Base-by-base conservation (phyloP, 2,329 filamentous ascomycete genomes). In the Fonsecaea erecta region DNA sequence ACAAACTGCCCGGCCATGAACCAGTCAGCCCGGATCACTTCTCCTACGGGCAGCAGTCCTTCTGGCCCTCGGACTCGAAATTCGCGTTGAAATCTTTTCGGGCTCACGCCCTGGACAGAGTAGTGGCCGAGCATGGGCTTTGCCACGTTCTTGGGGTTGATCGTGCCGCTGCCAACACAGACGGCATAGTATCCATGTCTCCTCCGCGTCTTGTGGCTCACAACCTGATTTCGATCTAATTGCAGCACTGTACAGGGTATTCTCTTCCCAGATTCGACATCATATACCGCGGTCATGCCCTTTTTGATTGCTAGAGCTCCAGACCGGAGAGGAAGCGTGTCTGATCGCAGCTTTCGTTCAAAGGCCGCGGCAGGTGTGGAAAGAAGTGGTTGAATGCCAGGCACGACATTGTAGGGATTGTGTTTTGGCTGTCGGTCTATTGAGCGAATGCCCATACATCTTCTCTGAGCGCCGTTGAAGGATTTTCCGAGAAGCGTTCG, bases 201-300 rank as follows among this genome's bases (percentile, higher is more conserved):
- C 68, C 88, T 82, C 35, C 88, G 82, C 68, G 92, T 95, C 84
- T 97, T 97, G 80, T 91, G 89, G 65, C 90, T 88, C 43, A 97
- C 83, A 8, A 97, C 93, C 80, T 98, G 90, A 67, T 96, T 93
- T 73, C 92, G 85, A 78, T 99, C 95, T 73, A 99, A 84, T 81
- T 98, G 93, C 63, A 99, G 85, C 60, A 99, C 90, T 14, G 95
- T 99, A 82, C 93, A 97, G 21, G 93, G 85, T 64, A 89, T 90
- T 70, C 94, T 88, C 69, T 85, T 85, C 72, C 91, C 90, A 28
- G 91, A 90, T 72, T 88, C 86, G 0, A 85, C 79, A 74, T 93
- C 89, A 84, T 90, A 98, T 70, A 97, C 80, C 66, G 90, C 93
- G 51, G 93, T 96, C 91, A 99, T 98, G 78, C 95, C 95, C 81